These are phyloP conservation scores for Cyberlindnera mississippiensis DNA, from an alignment of 805 yeast genomes.

Conservation along the genomic window DNA sequence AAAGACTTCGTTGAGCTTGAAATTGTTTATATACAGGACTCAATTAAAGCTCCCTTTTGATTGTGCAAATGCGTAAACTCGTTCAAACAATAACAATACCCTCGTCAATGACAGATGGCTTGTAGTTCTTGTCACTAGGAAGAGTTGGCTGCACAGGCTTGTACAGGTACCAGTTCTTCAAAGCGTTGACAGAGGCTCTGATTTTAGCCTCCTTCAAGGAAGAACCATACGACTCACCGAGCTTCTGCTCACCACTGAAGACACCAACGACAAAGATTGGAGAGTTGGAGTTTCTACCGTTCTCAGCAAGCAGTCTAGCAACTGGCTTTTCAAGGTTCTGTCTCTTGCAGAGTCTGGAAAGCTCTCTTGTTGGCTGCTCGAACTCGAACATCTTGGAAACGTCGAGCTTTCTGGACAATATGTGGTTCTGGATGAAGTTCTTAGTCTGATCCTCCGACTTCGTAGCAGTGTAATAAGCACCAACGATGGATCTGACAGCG, in stretches of 20 bases:
- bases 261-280: conserved; percentile 92
- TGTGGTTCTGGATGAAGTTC: conserved; percentile 66
- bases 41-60: neutral
- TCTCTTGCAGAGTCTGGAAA: conserved; percentile 71
- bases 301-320: conserved; percentile 82
- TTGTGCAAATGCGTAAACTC: neutral
- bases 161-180: conserved; percentile 89
- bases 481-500: conserved; percentile 78
- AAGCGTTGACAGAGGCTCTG: conserved; percentile 85
- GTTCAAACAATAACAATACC: conserved; percentile 41
- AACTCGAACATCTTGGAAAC: conserved; percentile 72
- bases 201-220: conserved; percentile 88
- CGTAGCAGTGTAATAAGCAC: conserved; percentile 72
- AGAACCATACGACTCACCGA: conserved; percentile 94
- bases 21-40: conserved; percentile 1
- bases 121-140: conserved; percentile 54
- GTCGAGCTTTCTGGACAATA: conserved; percentile 79
- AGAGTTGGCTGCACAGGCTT: conserved; percentile 62
- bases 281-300: conserved; percentile 80
- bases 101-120: conserved; percentile 39
- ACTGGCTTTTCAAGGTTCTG: conserved; percentile 72
- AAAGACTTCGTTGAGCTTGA: neutral
- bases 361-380: conserved; percentile 80
- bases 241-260: conserved; percentile 73
- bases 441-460: conserved; percentile 56